Base-by-base conservation (phyloP, 768 basidiomycete genomes). In the Lactarius tabidus region DNA sequence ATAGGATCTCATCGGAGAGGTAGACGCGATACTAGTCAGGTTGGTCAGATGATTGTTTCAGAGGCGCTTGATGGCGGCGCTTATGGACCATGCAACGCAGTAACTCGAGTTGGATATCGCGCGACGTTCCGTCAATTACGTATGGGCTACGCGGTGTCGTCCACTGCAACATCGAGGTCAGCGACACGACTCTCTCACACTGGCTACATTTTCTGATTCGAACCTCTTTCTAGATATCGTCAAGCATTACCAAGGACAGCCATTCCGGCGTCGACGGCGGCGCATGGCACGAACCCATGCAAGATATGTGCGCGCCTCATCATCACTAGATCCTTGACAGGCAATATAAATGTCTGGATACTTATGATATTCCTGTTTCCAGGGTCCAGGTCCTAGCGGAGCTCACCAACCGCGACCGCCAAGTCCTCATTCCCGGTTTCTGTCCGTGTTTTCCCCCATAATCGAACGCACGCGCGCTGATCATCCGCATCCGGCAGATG, bases 191-290 rank as follows among this genome's bases (percentile, higher is more conserved):
- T 53, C 52, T 45, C 41, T 18, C 39, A 53, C 18, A n/a, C 28
- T 39, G n/a, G 12, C 56, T 29, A 28, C 35, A 31, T 29, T 35
- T 18, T 12, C 28, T 54, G 26, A 38, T 39, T 5, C 23, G 23
- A 20, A 60, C 8, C 33, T 51, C 7, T 39, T 48, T n/a, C n/a
- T 12, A 92, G 86, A 86, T 98, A 63, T 82, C 82, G 6, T 92
- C 85, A 67, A 76, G 82, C 33, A 79, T 83, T 15, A 89, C 90
- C 0, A 62, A 59, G 29, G 96, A 98, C 74, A 79, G 92, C 51
- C 97, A 99, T 74, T 95, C 93, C 18, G 97, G 97, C 67, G 83
- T 98, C 10, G 93, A 97, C 71, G 97, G 97, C 36, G 97, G 97
- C 18, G 90, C 85, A 1, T 82, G 87, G 2, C 78, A 79, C 3